These are phyloP conservation scores for Emergomyces orientalis DNA, from an alignment of 2,329 filamentous ascomycete species.

Conservation along the genomic window DNA sequence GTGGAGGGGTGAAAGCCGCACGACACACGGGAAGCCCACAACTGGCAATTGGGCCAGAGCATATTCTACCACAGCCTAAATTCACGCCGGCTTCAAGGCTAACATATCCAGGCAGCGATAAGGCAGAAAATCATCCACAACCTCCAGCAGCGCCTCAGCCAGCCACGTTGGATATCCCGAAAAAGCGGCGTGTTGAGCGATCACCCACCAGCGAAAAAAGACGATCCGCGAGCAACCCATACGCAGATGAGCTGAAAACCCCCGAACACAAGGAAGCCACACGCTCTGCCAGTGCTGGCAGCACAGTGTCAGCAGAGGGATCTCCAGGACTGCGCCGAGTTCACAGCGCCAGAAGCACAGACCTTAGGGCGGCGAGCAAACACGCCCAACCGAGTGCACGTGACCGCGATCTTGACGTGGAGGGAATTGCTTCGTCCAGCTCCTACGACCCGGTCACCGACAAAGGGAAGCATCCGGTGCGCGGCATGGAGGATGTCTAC, in stretches of 20 bases:
- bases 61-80: conserved; percentile 27
- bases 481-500: conserved; percentile 83
- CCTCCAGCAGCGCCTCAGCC: conserved; percentile 7
- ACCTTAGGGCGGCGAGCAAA: conserved; percentile 63
- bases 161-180: conserved; percentile 18
- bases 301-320: conserved; percentile 49
- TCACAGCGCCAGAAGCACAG: conserved; percentile 51
- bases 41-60: conserved; percentile 34
- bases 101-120: background rate
- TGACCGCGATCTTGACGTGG: conserved; percentile 18
- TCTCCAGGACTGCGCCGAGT: conserved; percentile 60
- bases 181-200: conserved; percentile 23
- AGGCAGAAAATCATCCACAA: conserved; percentile 8
- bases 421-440: conserved; percentile 41
- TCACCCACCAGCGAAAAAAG: background rate
- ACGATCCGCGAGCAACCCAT: conserved; percentile 28
- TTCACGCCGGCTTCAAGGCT: conserved; percentile 11
- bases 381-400: conserved; percentile 19
- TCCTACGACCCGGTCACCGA: conserved; percentile 68
- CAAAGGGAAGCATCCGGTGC: conserved; percentile 74
- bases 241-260: conserved; percentile 26
- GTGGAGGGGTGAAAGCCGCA: conserved; percentile 35
- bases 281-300: conserved; percentile 55
- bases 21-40: conserved; percentile 23
- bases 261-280: conserved; percentile 41